Evolutionary conservation across 2,329 filamentous ascomycete genomes (phyloP).

Genomic region (Aspergillus sp.): DNA sequence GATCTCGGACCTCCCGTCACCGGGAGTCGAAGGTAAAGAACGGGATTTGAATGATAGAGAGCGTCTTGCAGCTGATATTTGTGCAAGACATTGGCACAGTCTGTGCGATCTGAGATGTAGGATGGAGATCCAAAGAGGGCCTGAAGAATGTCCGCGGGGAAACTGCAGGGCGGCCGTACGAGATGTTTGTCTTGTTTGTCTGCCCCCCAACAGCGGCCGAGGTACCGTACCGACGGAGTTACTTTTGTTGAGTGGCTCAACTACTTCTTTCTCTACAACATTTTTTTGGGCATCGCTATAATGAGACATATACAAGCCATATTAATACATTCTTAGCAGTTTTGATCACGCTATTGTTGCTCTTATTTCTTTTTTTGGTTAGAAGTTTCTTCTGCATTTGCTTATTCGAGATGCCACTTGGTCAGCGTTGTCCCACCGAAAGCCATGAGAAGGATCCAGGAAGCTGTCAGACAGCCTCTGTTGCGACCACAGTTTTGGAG

Average conservation of each 20-base stretch:
- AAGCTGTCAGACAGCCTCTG: constrained; percentile 23
- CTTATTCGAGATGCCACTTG: constrained; percentile 30
- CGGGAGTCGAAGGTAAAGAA: neutral
- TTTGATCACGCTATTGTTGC: neutral
- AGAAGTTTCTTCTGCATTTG: constrained; percentile 12
- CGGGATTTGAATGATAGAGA: neutral
- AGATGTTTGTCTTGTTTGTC: constrained; percentile 32
- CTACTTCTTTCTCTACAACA: neutral
- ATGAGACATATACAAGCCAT: neutral
- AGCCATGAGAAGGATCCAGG: constrained; percentile 20
- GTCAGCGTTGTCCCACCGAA: constrained; percentile 32
- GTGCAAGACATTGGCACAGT: constrained; percentile 3
- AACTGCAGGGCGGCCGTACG: neutral
- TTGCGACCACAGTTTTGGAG: constrained; percentile 28
- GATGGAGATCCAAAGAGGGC: neutral
- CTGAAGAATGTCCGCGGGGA: constrained; percentile 12
- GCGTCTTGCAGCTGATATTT: constrained; percentile 1
- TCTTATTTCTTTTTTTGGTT: neutral
- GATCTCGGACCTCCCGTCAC: neutral
- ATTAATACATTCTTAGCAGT: neutral
- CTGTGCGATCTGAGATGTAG: neutral
- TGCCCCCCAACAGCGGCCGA: constrained; percentile 4
- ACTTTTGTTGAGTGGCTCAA: neutral
- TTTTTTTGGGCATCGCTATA: neutral
- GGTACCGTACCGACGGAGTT: neutral